Base-by-base conservation (phyloP, 129 eudicot species). In the Deinandra increscens region DNA sequence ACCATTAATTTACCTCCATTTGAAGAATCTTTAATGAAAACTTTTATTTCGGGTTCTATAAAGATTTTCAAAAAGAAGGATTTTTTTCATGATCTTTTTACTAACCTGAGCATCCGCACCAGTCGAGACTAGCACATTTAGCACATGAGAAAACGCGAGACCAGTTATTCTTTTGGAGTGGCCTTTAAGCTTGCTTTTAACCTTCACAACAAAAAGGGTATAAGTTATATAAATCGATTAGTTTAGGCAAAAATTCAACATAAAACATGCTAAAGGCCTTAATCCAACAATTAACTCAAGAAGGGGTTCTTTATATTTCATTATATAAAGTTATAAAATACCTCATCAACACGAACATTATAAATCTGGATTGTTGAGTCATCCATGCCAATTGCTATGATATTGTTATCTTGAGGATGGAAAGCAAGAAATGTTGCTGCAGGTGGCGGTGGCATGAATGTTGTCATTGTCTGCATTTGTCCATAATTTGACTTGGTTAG, bases 81-180 rank as follows among this genome's bases (percentile, higher is more conserved):
- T 4, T 18, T 13, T 33, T 8, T 26, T 45, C 17, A 45, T 67
- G 17, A 72, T 44, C 37, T 45, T 45, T 70, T 45, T 70, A 73
- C 70, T 45, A 65, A 91, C 97, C 96, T 91, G 96, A 80, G 97
- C 88, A 85, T 91, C 97, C 9, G 97, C 97, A 59, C 97, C 97
- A 12, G 96, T 85, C 63, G 97, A 91, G 74, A 91, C 95, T 37
- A 91, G 78, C 75, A 85, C 92, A 63, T 85, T 88, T 39, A 88
- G 77, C 39, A 78, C 85, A 74, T 83, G 84, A 39, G 97, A 91
- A 79, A 91, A 91, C 41, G 93, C 96, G 53, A 91, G 91, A 53
- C 97, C 97, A 14, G 97, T 91, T 13, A 91, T 85, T 78, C 92
- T 85, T 67, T 91, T 91, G 9, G 90, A 78, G 81, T 91, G 97